Percentiles rank a stretch among this genome's conserved stretches.
phyloP scores from a whole-genome alignment of 1,139 yeast genomes.

The Scheffersomyces illinoinensis region DNA sequence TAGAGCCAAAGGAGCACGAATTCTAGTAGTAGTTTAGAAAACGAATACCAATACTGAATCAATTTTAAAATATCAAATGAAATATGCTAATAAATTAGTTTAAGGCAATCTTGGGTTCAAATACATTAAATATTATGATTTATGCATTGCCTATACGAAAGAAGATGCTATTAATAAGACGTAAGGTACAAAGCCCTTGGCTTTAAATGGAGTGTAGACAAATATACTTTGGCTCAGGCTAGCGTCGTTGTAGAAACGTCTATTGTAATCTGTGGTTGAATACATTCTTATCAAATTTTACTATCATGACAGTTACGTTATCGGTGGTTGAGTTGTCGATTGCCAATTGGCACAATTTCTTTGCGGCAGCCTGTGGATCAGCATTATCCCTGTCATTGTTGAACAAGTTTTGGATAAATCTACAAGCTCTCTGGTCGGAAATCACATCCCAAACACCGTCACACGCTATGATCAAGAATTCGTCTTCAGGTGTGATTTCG shows the following conservation, averaged over 20 bases:
- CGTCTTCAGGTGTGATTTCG: conserved; percentile 61
- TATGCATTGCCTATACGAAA: neutral
- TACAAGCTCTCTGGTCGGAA: conserved; percentile 78
- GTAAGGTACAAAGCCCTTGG: neutral
- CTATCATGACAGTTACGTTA: conserved; percentile 91
- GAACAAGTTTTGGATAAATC: conserved; percentile 53
- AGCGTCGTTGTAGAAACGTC: neutral
- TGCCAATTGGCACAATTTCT: conserved; percentile 71
- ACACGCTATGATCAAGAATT: conserved; percentile 84
- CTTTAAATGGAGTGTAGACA: neutral
- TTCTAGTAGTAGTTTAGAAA: neutral
- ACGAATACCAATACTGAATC: neutral
- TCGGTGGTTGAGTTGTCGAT: conserved; percentile 82
- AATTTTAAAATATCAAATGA: neutral
- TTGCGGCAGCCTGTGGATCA: conserved; percentile 67
- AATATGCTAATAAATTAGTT: neutral
- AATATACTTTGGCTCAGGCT: neutral
- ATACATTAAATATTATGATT: neutral
- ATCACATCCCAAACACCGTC: conserved; percentile 97
- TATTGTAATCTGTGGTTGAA: conserved; percentile 19
- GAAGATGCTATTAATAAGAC: neutral
- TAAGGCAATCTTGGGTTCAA: neutral
- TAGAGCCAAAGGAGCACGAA: neutral
- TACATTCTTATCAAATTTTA: conserved; percentile 53
- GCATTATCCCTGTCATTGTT: conserved; percentile 32